Conservation (phyloP, 208 protist genomes). For the Trypanosoma mega region DNA sequence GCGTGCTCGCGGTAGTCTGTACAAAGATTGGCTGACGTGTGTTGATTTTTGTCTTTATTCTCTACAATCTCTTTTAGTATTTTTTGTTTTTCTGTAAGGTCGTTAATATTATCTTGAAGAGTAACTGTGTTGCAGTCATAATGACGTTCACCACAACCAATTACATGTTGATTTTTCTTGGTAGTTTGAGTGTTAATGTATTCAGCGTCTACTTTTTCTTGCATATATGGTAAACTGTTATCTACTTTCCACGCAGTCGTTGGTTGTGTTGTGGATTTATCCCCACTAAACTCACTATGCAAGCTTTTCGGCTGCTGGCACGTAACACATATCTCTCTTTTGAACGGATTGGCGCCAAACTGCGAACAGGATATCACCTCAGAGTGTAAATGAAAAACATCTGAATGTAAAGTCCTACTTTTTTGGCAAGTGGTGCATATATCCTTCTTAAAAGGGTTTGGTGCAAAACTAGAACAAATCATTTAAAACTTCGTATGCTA, state of each 20-base stretch:
- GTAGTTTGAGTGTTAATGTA: too few relatives aligned
- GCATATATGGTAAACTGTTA: neutral
- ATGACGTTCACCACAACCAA: too few relatives aligned
- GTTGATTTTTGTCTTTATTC: too few relatives aligned
- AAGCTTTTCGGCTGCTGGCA: neutral
- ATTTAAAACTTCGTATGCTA: slow-evolving; percentile 15
- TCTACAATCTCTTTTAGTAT: neutral
- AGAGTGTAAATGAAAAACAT: neutral
- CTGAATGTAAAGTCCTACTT: neutral
- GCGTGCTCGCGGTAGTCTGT: slow-evolving; percentile 5
- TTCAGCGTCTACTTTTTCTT: slow-evolving; percentile 2
- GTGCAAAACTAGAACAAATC: slow-evolving; percentile 4
- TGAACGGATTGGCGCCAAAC: slow-evolving; percentile 10
- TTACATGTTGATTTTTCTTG: too few relatives aligned
- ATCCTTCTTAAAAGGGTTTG: slow-evolving; percentile 17
- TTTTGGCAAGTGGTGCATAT: slow-evolving; percentile 15
- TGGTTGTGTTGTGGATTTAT: neutral
- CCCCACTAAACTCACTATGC: neutral
- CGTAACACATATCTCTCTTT: neutral
- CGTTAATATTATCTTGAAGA: too few relatives aligned
- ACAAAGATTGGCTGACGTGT: neutral
- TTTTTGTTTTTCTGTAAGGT: too few relatives aligned
- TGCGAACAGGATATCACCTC: neutral
- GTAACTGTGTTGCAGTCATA: neutral
- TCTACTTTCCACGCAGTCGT: neutral